Conservation (phyloP, 108 stramenopile genomes). For the Thalassiosira profunda region DNA sequence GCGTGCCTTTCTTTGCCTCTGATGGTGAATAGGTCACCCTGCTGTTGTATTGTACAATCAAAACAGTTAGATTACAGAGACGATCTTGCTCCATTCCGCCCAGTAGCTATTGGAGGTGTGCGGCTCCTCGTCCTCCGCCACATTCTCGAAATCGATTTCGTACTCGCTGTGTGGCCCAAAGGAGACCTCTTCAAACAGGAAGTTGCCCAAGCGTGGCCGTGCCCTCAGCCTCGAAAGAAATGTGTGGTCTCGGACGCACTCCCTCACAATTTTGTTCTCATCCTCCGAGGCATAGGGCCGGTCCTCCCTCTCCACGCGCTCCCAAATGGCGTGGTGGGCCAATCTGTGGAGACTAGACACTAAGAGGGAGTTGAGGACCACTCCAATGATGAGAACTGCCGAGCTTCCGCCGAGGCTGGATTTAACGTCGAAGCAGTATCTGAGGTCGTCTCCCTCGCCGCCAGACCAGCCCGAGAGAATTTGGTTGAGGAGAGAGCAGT, state of each 20-base stretch:
- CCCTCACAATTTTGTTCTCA: slow-evolving; percentile 37
- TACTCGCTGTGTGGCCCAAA: slow-evolving; percentile 45
- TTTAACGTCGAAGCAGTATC: slow-evolving; percentile 82
- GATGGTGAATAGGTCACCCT: too few species aligned
- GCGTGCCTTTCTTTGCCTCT: too few species aligned
- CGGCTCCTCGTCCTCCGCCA: slow-evolving; percentile 30
- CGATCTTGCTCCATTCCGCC: slow-evolving; percentile 48
- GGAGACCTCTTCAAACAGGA: slow-evolving; percentile 47
- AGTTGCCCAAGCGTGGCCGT: slow-evolving; percentile 15
- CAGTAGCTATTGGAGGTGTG: slow-evolving; percentile 26
- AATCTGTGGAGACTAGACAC: slow-evolving; percentile 63
- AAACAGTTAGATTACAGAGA: slow-evolving; percentile 50
- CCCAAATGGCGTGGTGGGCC: slow-evolving; percentile 70
- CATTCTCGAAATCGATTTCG: slow-evolving; percentile 46
- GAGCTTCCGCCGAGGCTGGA: slow-evolving; percentile 62
- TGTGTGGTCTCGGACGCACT: slow-evolving; percentile 43
- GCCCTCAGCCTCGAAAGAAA: slow-evolving; percentile 39
- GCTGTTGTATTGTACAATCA: too few species aligned
- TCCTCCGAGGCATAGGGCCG: slow-evolving; percentile 35
- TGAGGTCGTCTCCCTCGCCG: slow-evolving; percentile 43
- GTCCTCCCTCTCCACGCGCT: slow-evolving; percentile 60
- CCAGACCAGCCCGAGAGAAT: slow-evolving; percentile 55
- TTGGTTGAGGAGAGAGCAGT: slow-evolving; percentile 72
- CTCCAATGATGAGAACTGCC: slow-evolving; percentile 68
- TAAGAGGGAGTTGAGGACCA: slow-evolving; percentile 62